phyloP scores from a whole-genome alignment of 805 yeast genomes.

The Candida pini region DNA sequence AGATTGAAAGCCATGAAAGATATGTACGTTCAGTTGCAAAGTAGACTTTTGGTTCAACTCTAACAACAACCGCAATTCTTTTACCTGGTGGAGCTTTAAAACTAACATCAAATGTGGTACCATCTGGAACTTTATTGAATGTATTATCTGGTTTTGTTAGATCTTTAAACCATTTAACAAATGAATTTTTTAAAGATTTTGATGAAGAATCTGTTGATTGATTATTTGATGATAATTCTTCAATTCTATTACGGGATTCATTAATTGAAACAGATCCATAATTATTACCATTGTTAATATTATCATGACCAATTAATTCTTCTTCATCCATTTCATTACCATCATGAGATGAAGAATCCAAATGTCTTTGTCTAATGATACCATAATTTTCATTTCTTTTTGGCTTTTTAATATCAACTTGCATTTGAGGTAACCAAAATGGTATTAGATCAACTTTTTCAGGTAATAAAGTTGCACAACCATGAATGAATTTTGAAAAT shows the following conservation, averaged over 20 bases:
- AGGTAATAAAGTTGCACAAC: slow-evolving; percentile 87
- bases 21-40: slow-evolving; percentile 97
- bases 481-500: slow-evolving; percentile 95
- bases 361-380: slow-evolving; percentile 44
- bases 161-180: slow-evolving; percentile 9
- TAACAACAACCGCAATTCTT: slow-evolving; percentile 83
- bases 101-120: slow-evolving; percentile 54
- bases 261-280: slow-evolving; percentile 29
- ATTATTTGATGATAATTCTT: slow-evolving; percentile 12
- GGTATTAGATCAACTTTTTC: slow-evolving; percentile 82
- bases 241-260: slow-evolving; percentile 25
- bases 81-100: slow-evolving; percentile 83
- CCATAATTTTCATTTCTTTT: slow-evolving; percentile 54
- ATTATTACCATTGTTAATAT: slow-evolving; percentile 5
- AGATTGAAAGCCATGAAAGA: slow-evolving; percentile 88
- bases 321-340: slow-evolving; percentile 68
- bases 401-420: slow-evolving; percentile 89
- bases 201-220: slow-evolving; percentile 6
- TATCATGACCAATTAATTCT: slow-evolving; percentile 42
- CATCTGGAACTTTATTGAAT: slow-evolving; percentile 55
- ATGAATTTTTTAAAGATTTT: slow-evolving; percentile 9
- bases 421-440: slow-evolving; percentile 98
- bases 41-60: slow-evolving; percentile 98
- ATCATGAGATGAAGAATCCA: slow-evolving; percentile 30
- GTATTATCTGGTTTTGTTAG: slow-evolving; percentile 36